Evolutionary conservation across 192 early-diverging fungal species (phyloP), one percentile per base, ranked within the genome.

Genomic region (Coemansia brasiliensis): DNA sequence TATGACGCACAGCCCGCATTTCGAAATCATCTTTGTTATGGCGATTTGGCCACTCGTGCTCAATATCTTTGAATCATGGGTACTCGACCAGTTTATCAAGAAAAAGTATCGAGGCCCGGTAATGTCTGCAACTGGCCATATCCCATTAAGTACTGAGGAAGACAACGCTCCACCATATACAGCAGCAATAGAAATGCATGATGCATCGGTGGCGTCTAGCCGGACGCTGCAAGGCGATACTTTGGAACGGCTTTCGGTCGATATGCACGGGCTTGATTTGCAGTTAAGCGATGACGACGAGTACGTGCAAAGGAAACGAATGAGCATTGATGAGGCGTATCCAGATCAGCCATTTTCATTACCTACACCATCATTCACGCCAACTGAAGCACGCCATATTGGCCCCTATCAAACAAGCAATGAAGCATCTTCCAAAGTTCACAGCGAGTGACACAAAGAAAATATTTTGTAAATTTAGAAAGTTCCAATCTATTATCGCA

Each of bases 1-100:
- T 35, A 29, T 67, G 46, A 54, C 63, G n/a, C 37, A 64, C 48
- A 80, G 71, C 40, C 59, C 70, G 27, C 66, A 61, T 11, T 59
- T 80, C 56, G 58, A 80, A 22, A 80, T 80, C 16, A 39, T 80
- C 4, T 80, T 80, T 61, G 77, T 80, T 37, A 80, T 80, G 77
- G 77, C 77, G 27, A 40, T 80, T 17, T 73, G 71, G 77, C 77
- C 77, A 12, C 63, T 80, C 22, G 27, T 52, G 42, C 67, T 80
- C 41, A 80, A 80, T 32, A 80, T 80, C 20, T 74, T 70, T 24
- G 77, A 80, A 63, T 80, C 72, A 27, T 80, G 77, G 71, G 61
- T 80, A 13, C 40, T 80, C 39, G 77, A 80, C 57, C 77, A 80
- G 42, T 56, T 80, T 45, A 80, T 80, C 24, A 80, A 80, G 52